A percentile compares a stretch with the other conserved stretches of the same genome.
phyloP scores from a whole-genome alignment of 768 basidiomycete genomes.

The Leucogyrophana mollusca region DNA sequence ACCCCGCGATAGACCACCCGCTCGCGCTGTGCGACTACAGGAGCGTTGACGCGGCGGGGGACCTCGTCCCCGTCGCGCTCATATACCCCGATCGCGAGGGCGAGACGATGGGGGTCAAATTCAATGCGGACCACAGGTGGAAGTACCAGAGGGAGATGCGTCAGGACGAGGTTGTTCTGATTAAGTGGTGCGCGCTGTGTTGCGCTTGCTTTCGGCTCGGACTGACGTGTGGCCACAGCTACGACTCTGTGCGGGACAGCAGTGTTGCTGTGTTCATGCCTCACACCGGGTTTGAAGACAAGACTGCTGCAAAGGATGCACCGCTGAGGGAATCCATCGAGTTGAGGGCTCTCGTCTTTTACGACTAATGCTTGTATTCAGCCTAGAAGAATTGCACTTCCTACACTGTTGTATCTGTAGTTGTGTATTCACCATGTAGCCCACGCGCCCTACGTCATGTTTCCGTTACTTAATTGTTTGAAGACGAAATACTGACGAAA shows the following conservation, averaged over 20 bases:
- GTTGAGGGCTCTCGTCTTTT: slow-evolving; percentile 62
- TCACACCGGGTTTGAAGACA: slow-evolving; percentile 60
- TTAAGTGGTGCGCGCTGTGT: slow-evolving; percentile 47
- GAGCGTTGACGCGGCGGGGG: slow-evolving; percentile 39
- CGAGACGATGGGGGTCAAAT: slow-evolving; percentile 47
- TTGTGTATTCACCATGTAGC: too few relatives aligned
- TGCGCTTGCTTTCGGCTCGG: background rate
- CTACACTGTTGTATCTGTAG: too few relatives aligned
- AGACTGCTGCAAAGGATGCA: slow-evolving; percentile 46
- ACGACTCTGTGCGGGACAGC: slow-evolving; percentile 42
- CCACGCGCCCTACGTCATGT: too few relatives aligned
- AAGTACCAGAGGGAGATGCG: slow-evolving; percentile 47
- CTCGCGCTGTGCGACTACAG: slow-evolving; percentile 52
- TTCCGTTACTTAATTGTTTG: too few relatives aligned
- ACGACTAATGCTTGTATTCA: slow-evolving; percentile 37
- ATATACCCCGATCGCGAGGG: slow-evolving; percentile 51
- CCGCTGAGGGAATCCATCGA: slow-evolving; percentile 60
- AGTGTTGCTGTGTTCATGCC: slow-evolving; percentile 56
- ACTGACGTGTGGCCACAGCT: slow-evolving; percentile 21
- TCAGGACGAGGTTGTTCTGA: slow-evolving; percentile 48
- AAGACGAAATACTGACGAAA: too few relatives aligned
- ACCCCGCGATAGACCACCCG: slow-evolving; percentile 50
- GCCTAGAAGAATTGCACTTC: too few relatives aligned
- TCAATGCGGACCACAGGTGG: slow-evolving; percentile 50
- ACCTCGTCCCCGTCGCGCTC: slow-evolving; percentile 44